Base-by-base conservation (phyloP, 331 rosid genomes). In the Spiraea crenata region DNA sequence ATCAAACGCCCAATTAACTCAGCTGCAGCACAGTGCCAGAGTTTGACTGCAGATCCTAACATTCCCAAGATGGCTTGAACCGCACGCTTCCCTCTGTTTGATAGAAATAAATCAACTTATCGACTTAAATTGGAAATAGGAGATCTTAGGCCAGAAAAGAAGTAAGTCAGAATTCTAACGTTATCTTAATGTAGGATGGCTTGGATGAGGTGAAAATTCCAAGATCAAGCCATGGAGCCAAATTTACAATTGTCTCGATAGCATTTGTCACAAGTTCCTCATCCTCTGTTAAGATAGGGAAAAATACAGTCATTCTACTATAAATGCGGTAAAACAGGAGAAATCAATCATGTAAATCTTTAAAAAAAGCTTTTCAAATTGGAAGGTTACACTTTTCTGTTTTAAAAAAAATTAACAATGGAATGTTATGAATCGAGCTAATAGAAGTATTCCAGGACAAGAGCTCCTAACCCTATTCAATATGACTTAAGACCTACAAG, bases 221-320 rank as follows among this genome's bases (percentile, higher is more conserved):
- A 80, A 95, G 99, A 79, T 95, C 99, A 71, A 91, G 86, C 20
- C 86, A 74, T 0, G 99, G 99, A 72, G 96, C 96, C 88, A 95
- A 88, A 82, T 95, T 95, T 74, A 91, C 97, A 80, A 95, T 82
- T 62, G 99, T 89, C 91, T 95, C 97, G 5, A 95, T 88, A 57
- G 97, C 89, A 83, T 95, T 95, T 66, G 97, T 89, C 77, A 95
- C 97, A 81, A 95, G 96, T 81, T 95, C 99, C 77, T 95, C 97
- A 73, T 95, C 99, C 96, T 91, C 99, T 95, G 83, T 74, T 62
- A 70, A 74, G 55, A 81, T 67, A 62, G 16, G 69, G 69, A 65
- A 65, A 52, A 72, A 67, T 38, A 54, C 71, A 70, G 67, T 70
- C 20, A 42, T 37, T 38, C 15, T 48, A 76, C 31, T 44, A 13